Percentiles rank a stretch among this genome's conserved stretches.
Conservation (phyloP, 768 basidiomycete species). For the Trametes elegans region DNA sequence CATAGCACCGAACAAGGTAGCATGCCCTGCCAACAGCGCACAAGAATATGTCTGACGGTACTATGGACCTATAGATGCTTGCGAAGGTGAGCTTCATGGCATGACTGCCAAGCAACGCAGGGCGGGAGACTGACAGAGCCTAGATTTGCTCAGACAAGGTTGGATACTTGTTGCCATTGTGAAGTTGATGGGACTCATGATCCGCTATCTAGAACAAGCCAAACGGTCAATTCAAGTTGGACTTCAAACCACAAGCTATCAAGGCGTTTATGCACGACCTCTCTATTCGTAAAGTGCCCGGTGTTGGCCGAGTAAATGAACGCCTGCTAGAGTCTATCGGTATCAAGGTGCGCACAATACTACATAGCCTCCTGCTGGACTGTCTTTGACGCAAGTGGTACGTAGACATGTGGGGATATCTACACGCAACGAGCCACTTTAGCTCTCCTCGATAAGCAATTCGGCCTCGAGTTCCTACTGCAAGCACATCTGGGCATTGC, state of each 20-base stretch:
- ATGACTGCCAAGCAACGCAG: too few relatives aligned
- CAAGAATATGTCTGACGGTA: constrained; percentile 4
- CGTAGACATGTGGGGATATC: constrained; percentile 95
- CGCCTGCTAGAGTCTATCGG: constrained; percentile 83
- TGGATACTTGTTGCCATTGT: background rate
- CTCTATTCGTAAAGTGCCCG: constrained; percentile 84
- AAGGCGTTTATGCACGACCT: constrained; percentile 76
- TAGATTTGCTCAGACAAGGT: constrained; percentile 94
- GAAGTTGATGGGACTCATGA: too few relatives aligned
- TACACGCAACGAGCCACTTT: constrained; percentile 70
- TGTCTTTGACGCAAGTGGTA: too few relatives aligned
- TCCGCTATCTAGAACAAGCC: constrained; percentile 99
- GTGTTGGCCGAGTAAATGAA: constrained; percentile 90
- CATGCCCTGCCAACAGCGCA: too few relatives aligned
- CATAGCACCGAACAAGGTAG: constrained; percentile 91
- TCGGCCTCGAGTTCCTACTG: constrained; percentile 75
- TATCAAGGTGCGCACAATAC: too few relatives aligned
- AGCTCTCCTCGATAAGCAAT: constrained; percentile 83
- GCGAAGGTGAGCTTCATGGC: constrained; percentile 65
- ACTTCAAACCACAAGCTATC: constrained; percentile 62
- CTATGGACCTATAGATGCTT: constrained; percentile 59
- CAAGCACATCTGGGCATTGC: constrained; percentile 83
- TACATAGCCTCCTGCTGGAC: too few relatives aligned
- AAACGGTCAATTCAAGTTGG: constrained; percentile 83
- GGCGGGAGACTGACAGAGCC: background rate